A percentile compares a stretch with the other conserved stretches of the same genome.
These are phyloP conservation scores for Trichoderma semiorbis DNA, from an alignment of 2,329 filamentous ascomycete species.

Conservation along the genomic window DNA sequence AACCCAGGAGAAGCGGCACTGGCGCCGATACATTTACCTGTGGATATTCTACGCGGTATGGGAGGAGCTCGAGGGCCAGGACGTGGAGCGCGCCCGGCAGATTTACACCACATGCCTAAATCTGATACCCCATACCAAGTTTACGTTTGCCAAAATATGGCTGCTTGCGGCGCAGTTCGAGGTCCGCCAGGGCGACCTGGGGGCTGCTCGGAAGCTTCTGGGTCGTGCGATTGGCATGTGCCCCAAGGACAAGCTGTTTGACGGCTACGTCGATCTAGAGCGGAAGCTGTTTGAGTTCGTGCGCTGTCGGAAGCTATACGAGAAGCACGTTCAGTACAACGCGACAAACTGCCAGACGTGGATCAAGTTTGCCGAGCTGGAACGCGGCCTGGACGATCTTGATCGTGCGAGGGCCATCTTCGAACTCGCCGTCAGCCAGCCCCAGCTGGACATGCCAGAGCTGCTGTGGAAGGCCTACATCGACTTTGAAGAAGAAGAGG, in stretches of 20 bases:
- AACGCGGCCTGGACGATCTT: slow-evolving; percentile 84
- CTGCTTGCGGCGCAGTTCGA: slow-evolving; percentile 91
- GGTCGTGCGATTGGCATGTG: slow-evolving; percentile 90
- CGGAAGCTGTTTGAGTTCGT: slow-evolving; percentile 91
- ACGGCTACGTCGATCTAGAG: slow-evolving; percentile 89
- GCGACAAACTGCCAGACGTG: slow-evolving; percentile 86
- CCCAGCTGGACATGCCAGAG: slow-evolving; percentile 92
- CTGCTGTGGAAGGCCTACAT: slow-evolving; percentile 97
- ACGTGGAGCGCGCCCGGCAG: slow-evolving; percentile 74
- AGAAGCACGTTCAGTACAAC: slow-evolving; percentile 93
- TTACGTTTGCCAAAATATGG: slow-evolving; percentile 98
- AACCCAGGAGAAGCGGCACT: slow-evolving; percentile 93
- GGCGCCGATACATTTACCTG: slow-evolving; percentile 94
- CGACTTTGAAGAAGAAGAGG: slow-evolving; percentile 95
- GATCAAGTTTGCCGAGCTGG: slow-evolving; percentile 94
- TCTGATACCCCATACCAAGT: slow-evolving; percentile 90
- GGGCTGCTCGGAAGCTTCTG: slow-evolving; percentile 79
- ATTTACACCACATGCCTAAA: slow-evolving; percentile 88
- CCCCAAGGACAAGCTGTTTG: slow-evolving; percentile 93
- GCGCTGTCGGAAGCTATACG: slow-evolving; percentile 84
- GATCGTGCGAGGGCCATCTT: slow-evolving; percentile 88
- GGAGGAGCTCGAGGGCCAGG: slow-evolving; percentile 84
- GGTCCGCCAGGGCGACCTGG: slow-evolving; percentile 78
- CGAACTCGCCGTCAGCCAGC: slow-evolving; percentile 81
- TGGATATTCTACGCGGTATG: slow-evolving; percentile 97